Evolutionary conservation across 805 yeast genomes (phyloP).

Genomic region (Yarrowia sp.): DNA sequence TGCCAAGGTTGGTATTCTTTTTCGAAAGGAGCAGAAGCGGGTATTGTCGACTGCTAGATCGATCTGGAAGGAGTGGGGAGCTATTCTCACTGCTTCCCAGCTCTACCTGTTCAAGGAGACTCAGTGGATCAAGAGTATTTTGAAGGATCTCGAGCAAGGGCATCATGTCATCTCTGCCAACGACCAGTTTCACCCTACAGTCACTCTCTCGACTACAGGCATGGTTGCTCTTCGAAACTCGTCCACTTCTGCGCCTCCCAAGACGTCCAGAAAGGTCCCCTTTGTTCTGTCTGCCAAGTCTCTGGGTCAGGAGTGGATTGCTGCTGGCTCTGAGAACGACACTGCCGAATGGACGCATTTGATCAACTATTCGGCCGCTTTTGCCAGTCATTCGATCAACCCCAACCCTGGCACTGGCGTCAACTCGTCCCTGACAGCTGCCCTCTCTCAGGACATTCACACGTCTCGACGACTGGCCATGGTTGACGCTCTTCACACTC

Average conservation of each 20-base stretch:
- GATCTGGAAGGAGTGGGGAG: constrained; percentile 54
- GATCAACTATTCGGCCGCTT: constrained; percentile 61
- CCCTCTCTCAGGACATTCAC: constrained; percentile 17
- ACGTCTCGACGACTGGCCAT: constrained; percentile 33
- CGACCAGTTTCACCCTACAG: constrained; percentile 52
- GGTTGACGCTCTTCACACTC: constrained; percentile 43
- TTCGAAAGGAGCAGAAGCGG: constrained; percentile 50
- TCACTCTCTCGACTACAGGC: constrained; percentile 51
- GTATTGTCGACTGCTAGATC: constrained; percentile 46
- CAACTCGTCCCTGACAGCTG: constrained; percentile 12
- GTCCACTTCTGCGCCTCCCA: constrained; percentile 41
- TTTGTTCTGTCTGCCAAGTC: constrained; percentile 49
- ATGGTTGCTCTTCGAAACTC: constrained; percentile 52
- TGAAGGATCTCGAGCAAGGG: constrained; percentile 40
- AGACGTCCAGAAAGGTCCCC: constrained; percentile 42
- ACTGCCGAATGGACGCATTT: constrained; percentile 65
- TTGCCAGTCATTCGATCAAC: constrained; percentile 52
- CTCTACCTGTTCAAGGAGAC: constrained; percentile 53
- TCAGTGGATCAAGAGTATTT: constrained; percentile 49
- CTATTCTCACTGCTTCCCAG: constrained; percentile 53
- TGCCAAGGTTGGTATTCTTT: constrained; percentile 52
- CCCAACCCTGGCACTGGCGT: constrained; percentile 27
- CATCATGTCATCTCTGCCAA: constrained; percentile 48
- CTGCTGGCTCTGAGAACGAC: constrained; percentile 57
- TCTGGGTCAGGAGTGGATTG: constrained; percentile 50